Percentiles rank a stretch among this genome's conserved stretches.
phyloP scores from a whole-genome alignment of 148 eudicot species.

The Suaeda aralocaspica region DNA sequence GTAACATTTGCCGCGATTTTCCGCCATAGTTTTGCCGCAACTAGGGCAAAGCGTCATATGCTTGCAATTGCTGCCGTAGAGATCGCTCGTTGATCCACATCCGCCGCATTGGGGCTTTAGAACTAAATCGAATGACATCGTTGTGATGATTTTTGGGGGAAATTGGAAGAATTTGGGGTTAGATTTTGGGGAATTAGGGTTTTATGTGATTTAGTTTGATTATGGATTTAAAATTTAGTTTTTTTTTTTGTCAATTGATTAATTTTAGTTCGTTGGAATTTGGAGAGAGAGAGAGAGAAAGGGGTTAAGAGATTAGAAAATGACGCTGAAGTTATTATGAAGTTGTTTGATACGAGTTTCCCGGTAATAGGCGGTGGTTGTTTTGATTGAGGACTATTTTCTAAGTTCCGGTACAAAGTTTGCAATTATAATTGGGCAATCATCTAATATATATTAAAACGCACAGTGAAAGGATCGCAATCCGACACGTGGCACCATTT shows the following conservation, averaged over 20 bases:
- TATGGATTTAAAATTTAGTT: neutral
- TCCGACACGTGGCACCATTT: too few species aligned
- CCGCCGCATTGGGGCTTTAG: conserved; percentile 65
- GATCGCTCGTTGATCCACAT: conserved; percentile 57
- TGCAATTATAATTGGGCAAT: too few species aligned
- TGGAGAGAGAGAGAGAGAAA: neutral
- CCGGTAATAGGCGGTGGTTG: too few species aligned
- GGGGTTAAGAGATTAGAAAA: too few species aligned
- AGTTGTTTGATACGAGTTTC: too few species aligned
- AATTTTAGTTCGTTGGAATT: too few species aligned
- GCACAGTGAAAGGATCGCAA: too few species aligned
- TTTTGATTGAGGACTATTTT: too few species aligned
- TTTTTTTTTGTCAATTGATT: neutral
- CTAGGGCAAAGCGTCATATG: conserved; percentile 78
- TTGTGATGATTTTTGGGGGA: neutral
- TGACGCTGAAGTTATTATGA: too few species aligned
- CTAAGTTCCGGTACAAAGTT: too few species aligned
- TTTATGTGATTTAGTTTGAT: neutral
- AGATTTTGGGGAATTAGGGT: neutral
- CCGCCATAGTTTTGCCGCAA: conserved; percentile 78
- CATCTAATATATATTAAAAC: too few species aligned
- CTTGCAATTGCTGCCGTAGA: conserved; percentile 88
- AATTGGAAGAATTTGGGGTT: conserved; percentile 5
- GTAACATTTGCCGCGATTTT: conserved; percentile 51
- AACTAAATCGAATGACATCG: conserved; percentile 68